phyloP scores from a whole-genome alignment of 768 basidiomycete genomes.

The Phlebiopsis gigantea region DNA sequence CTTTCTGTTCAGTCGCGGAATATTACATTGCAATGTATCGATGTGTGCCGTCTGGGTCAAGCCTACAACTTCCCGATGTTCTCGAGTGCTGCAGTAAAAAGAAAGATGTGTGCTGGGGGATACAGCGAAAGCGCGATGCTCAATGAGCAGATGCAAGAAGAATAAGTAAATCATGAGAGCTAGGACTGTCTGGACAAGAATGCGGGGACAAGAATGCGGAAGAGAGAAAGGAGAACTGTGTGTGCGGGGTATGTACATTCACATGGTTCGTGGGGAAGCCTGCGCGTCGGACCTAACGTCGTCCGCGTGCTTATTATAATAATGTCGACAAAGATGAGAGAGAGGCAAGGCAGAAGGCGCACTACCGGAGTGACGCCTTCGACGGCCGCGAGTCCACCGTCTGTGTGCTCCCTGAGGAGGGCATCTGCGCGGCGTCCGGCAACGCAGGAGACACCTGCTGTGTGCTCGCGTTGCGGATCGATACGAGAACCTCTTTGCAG shows the following conservation, averaged over 20 bases:
- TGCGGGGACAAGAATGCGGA: not conserved
- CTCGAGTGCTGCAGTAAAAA: too few relatives aligned
- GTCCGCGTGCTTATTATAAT: not conserved
- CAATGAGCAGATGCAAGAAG: not conserved
- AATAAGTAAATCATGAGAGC: not conserved
- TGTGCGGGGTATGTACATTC: not conserved
- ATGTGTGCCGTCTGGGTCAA: too few relatives aligned
- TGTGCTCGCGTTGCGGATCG: constrained; percentile 59
- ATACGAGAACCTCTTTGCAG: constrained; percentile 77
- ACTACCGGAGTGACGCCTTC: not conserved
- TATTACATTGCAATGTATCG: too few relatives aligned
- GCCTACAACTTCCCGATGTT: too few relatives aligned
- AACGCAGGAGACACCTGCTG: constrained; percentile 1
- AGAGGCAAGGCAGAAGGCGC: not conserved
- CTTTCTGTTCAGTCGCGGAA: too few relatives aligned
- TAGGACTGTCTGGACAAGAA: not conserved
- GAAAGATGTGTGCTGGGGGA: too few relatives aligned
- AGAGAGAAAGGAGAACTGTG: not conserved
- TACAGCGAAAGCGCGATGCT: not conserved
- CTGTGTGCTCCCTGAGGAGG: not conserved
- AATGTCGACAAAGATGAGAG: not conserved
- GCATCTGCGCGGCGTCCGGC: not conserved
- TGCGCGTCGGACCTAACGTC: constrained; percentile 6
- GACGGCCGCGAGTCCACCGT: not conserved
- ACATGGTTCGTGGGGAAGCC: not conserved